These are phyloP conservation scores for Hansenula lynferdii DNA, from an alignment of 1,139 yeast species.

Conservation along the genomic window DNA sequence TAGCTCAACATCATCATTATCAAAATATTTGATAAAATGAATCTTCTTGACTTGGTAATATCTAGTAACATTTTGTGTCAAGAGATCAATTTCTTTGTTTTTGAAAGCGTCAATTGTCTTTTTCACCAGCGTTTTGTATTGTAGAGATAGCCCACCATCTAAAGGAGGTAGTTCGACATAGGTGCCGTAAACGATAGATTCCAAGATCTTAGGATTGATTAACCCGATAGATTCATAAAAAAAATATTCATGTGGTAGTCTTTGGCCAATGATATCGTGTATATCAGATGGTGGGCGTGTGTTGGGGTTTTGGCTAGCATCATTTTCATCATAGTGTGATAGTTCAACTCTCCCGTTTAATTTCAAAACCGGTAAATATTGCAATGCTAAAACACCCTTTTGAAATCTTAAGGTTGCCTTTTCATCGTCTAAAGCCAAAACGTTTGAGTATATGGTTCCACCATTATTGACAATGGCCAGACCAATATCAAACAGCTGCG, in stretches of 20 bases:
- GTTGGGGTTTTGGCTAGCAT: constrained; percentile 33
- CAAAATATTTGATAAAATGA: constrained; percentile 55
- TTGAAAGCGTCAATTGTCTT: constrained; percentile 43
- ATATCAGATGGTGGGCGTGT: constrained; percentile 58
- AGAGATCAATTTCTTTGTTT: constrained; percentile 58
- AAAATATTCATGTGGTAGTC: constrained; percentile 82
- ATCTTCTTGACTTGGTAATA: constrained; percentile 79
- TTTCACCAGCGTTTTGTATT: constrained; percentile 53
- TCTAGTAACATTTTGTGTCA: constrained; percentile 74
- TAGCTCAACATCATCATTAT: constrained; percentile 41
- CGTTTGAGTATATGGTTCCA: constrained; percentile 39
- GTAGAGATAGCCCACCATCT: constrained; percentile 56
- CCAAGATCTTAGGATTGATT: constrained; percentile 58
- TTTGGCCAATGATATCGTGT: constrained; percentile 78
- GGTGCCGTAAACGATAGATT: constrained; percentile 63
- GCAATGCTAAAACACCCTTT: constrained; percentile 47
- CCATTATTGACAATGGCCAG: constrained; percentile 39
- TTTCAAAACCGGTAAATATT: constrained; percentile 67
- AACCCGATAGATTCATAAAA: constrained; percentile 81
- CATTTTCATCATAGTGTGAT: constrained; percentile 27
- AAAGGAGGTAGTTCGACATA: constrained; percentile 64
- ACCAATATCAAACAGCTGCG: constrained; percentile 32
- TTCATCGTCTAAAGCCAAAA: constrained; percentile 23
- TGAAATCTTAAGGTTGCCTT: constrained; percentile 36
- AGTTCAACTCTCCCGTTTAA: constrained; percentile 66